Percentiles rank a stretch among this genome's conserved stretches.
These are phyloP conservation scores for Apophysomyces variabilis DNA, from an alignment of 371 early-diverging fungal genomes.

Conservation along the genomic window DNA sequence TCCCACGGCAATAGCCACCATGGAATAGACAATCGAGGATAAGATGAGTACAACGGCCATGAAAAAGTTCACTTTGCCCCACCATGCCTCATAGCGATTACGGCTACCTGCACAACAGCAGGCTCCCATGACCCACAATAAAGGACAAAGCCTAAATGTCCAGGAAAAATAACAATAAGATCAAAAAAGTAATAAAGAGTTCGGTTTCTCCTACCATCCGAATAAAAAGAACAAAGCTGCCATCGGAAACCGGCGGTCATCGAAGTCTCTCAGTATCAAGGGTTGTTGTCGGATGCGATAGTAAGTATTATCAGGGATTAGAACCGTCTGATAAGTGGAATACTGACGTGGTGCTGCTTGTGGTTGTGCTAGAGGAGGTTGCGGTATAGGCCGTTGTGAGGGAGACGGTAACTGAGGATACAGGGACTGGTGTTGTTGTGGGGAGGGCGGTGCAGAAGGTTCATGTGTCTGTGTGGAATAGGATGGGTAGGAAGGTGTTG, in stretches of 20 bases:
- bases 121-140: slow-evolving; percentile 29
- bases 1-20: slow-evolving; percentile 24
- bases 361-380: slow-evolving; percentile 3
- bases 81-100: slow-evolving; percentile 32
- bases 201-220: slow-evolving; percentile 20
- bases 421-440: slow-evolving; percentile 9
- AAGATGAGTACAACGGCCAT: slow-evolving; percentile 28
- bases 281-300: slow-evolving; percentile 16
- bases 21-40: slow-evolving; percentile 21
- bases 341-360: neutral
- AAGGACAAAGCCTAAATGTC: slow-evolving; percentile 25
- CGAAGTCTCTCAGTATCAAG: neutral
- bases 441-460: slow-evolving; percentile 14
- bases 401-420: slow-evolving; percentile 10
- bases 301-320: slow-evolving; percentile 13
- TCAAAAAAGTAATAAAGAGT: neutral
- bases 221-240: slow-evolving; percentile 30
- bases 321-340: slow-evolving; percentile 18
- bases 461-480: slow-evolving; percentile 8
- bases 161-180: neutral
- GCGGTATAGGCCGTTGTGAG: neutral
- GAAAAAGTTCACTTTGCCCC: slow-evolving; percentile 26
- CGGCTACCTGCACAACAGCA: slow-evolving; percentile 31
- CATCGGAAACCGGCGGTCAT: slow-evolving; percentile 28
- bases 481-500: neutral